These are phyloP conservation scores for Penicillium sp. DNA, from an alignment of 2,329 filamentous ascomycete species.

Conservation along the genomic window DNA sequence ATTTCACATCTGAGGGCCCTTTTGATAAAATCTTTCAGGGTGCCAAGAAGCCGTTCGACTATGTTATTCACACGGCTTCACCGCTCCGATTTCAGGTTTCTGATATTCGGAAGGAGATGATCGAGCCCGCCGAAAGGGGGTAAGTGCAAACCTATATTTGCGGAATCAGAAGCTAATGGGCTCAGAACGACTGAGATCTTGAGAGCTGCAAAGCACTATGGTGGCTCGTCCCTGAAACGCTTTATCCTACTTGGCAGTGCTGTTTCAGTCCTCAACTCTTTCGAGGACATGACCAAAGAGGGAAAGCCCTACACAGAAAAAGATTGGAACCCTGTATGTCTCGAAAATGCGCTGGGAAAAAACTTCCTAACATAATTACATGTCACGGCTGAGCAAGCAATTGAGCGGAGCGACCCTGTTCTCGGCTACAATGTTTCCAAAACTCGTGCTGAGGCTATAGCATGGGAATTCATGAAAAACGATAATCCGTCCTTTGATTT, in stretches of 20 bases:
- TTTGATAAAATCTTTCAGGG: constrained; percentile 38
- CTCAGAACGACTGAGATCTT: constrained; percentile 23
- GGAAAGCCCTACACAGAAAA: constrained; percentile 31
- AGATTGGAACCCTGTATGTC: constrained; percentile 23
- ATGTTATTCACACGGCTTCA: constrained; percentile 65
- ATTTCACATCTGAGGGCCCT: constrained; percentile 36
- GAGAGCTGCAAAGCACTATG: constrained; percentile 12
- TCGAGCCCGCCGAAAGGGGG: constrained; percentile 55
- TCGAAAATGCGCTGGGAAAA: constrained; percentile 1
- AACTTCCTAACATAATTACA: constrained; percentile 4
- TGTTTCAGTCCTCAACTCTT: constrained; percentile 34
- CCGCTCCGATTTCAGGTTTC: constrained; percentile 59
- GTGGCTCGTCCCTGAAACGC: too few relatives aligned
- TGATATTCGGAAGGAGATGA: constrained; percentile 49
- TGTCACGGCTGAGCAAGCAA: too few relatives aligned
- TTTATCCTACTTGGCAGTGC: constrained; percentile 44
- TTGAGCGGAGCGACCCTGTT: too few relatives aligned
- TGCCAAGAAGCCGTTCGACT: constrained; percentile 45
- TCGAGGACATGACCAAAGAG: constrained; percentile 20
- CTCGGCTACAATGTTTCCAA: too few relatives aligned
- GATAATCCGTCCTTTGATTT: constrained; percentile 18
- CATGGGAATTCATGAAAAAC: too few relatives aligned
- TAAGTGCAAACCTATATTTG: too few relatives aligned
- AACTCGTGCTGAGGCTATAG: too few relatives aligned
- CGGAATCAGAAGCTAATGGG: too few relatives aligned